Evolutionary conservation across 1,284 basidiomycete species (phyloP), one percentile per base, ranked within the genome.

Genomic region (Neonothopanus nambi): DNA sequence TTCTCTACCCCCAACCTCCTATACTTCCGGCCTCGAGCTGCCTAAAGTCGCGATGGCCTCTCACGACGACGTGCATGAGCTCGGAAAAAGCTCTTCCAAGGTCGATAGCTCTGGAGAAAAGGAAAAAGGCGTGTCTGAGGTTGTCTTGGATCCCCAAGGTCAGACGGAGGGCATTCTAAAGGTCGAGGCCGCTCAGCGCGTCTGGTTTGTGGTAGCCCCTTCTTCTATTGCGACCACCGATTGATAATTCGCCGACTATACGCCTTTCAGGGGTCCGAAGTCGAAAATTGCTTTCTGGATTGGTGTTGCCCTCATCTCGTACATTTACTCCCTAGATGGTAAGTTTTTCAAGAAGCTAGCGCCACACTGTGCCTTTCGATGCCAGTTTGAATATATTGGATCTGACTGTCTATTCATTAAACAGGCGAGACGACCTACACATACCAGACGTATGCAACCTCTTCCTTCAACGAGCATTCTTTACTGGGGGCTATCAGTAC

Each of bases 291-390:
- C 33, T 4, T 51, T 51, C 41, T 51, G 49, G 49, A 26, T 51
- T 3, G 49, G 49, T n/a, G 41, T 51, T 26, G 49, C 39, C n/a
- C 49, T 51, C 24, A 43, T 51, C 15, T 51, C 49, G 26, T 51
- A 51, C 43, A 42, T 51, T 8, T 51, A 51, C 37, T 51, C 49
- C 3, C 35, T 51, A 15, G 49, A 51, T 24, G 49, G 49, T 51
- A 43, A 33, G 30, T 9, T 18, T 39, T 24, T 7, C 23, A n/a
- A n/a, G n/a, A n/a, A n/a, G n/a, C 12, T 51, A 20, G 18, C 41
- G n/a, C n/a, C n/a, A n/a, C 26, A 15, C 23, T 42, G 8, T 20
- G 9, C 8, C 21, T 42, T 23, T 42, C 41, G 18, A 7, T 9
- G 23, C 18, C 13, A 42, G 20, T 33, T 9, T 28, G 5, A 28